These are phyloP conservation scores for Cylindrotheca closterium DNA, from an alignment of 108 stramenopile genomes.

Conservation along the genomic window DNA sequence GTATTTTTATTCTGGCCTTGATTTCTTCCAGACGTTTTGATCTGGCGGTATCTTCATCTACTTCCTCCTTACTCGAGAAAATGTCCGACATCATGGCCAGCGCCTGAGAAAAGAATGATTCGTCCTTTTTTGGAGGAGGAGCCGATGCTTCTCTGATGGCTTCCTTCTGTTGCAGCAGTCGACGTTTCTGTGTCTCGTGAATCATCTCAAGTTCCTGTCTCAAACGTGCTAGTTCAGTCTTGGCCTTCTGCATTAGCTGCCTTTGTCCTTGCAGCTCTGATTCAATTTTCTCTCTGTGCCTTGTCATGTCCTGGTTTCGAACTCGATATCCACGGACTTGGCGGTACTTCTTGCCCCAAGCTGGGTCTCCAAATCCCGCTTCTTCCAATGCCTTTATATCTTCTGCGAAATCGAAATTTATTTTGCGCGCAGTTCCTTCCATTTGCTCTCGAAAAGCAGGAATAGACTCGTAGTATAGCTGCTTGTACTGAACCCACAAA, in stretches of 20 bases:
- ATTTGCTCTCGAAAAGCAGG: constrained; percentile 29
- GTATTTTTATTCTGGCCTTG: neutral
- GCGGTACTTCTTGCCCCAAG: constrained; percentile 39
- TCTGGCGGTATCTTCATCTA: neutral
- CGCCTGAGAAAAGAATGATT: neutral
- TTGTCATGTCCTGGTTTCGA: constrained; percentile 1
- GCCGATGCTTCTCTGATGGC: neutral
- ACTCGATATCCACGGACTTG: constrained; percentile 13
- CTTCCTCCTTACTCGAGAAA: neutral
- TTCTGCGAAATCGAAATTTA: constrained; percentile 18
- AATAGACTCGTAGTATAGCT: constrained; percentile 53
- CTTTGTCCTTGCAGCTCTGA: neutral
- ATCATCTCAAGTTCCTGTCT: neutral
- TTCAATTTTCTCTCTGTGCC: neutral
- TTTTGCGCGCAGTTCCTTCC: neutral
- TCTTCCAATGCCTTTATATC: constrained; percentile 7
- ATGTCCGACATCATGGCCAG: neutral
- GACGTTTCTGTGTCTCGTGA: neutral
- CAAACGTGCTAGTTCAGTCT: constrained; percentile 1
- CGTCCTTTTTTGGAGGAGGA: neutral
- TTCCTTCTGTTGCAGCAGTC: neutral
- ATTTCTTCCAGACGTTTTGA: neutral
- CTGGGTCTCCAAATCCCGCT: constrained; percentile 45
- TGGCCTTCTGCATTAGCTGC: constrained; percentile 3
- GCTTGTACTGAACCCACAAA: constrained; percentile 39